These are phyloP conservation scores for Boletus sp. DNA, from an alignment of 768 basidiomycete species.

Conservation along the genomic window DNA sequence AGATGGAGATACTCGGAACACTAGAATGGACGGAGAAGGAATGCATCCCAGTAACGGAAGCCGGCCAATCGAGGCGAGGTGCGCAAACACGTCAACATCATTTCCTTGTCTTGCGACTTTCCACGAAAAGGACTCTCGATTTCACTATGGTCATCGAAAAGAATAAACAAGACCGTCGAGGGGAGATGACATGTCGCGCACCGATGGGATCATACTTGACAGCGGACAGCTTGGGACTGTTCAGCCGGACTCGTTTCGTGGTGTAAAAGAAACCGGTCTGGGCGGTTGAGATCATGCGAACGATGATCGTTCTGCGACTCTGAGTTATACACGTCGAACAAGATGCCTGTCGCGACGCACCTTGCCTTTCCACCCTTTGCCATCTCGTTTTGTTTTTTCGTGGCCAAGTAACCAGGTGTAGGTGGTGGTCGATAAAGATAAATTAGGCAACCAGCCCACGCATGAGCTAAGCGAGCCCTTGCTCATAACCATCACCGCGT, in stretches of 20 bases:
- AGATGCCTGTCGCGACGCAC: conserved; percentile 27
- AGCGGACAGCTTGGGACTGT: conserved; percentile 78
- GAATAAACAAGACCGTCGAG: background rate
- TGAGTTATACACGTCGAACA: background rate
- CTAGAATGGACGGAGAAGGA: background rate
- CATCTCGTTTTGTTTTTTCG: conserved; percentile 36
- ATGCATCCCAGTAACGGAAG: too few species aligned
- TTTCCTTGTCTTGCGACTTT: conserved; percentile 74
- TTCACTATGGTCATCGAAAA: conserved; percentile 46
- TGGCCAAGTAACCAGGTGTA: background rate
- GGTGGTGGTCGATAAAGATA: conserved; percentile 2
- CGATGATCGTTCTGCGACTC: conserved; percentile 67
- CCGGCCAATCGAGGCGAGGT: too few species aligned
- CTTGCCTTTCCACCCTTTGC: conserved; percentile 62
- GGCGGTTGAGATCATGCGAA: conserved; percentile 87
- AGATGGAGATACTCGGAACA: background rate
- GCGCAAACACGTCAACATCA: conserved; percentile 13
- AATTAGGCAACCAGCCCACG: conserved; percentile 5
- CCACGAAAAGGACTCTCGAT: conserved; percentile 72
- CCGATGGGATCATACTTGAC: conserved; percentile 91
- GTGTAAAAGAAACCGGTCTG: conserved; percentile 93
- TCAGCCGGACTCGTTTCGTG: conserved; percentile 62
- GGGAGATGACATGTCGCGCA: conserved; percentile 35
- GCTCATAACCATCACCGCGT: background rate
- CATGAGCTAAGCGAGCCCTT: conserved; percentile 4